These are phyloP conservation scores for Choanephora cucurbitarum DNA, from an alignment of 371 early-diverging fungal species.

Conservation along the genomic window DNA sequence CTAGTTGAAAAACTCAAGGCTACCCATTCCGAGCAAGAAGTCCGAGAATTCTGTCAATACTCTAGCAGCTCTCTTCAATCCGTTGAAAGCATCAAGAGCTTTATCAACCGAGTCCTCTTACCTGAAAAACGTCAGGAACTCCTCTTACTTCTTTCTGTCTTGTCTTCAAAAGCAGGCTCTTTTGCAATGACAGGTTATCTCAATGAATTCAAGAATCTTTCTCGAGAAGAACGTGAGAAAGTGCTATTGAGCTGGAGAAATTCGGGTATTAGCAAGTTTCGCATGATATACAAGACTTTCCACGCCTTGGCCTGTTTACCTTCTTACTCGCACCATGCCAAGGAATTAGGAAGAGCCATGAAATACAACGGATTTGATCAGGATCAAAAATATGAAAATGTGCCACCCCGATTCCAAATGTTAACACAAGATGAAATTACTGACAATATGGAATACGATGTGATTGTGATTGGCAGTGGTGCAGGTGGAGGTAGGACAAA, in stretches of 20 bases:
- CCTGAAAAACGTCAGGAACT: slow-evolving; percentile 41
- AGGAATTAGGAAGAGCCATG: slow-evolving; percentile 14
- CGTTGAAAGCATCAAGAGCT: slow-evolving; percentile 9
- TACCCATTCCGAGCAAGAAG: slow-evolving; percentile 21
- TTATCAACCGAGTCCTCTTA: slow-evolving; percentile 36
- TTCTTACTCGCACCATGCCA: slow-evolving; percentile 17
- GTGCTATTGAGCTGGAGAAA: slow-evolving; percentile 48
- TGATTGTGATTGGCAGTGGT: slow-evolving; percentile 71
- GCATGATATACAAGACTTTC: slow-evolving; percentile 42
- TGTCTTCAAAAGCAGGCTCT: slow-evolving; percentile 52
- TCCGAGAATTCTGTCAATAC: slow-evolving; percentile 16
- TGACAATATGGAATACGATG: slow-evolving; percentile 44
- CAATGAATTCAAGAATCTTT: slow-evolving; percentile 47
- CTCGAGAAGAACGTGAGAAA: slow-evolving; percentile 50
- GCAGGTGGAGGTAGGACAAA: slow-evolving; percentile 58
- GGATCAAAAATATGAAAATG: slow-evolving; percentile 19
- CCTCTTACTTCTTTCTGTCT: slow-evolving; percentile 24
- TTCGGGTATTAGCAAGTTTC: slow-evolving; percentile 51
- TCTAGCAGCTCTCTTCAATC: slow-evolving; percentile 16
- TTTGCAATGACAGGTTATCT: slow-evolving; percentile 58
- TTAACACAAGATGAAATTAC: not conserved
- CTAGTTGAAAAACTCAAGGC: slow-evolving; percentile 14
- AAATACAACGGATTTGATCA: slow-evolving; percentile 13
- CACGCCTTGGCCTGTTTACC: slow-evolving; percentile 27
- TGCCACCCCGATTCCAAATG: slow-evolving; percentile 29